Conservation (phyloP, 1,139 yeast genomes). For the Hyphopichia burtonii region DNA sequence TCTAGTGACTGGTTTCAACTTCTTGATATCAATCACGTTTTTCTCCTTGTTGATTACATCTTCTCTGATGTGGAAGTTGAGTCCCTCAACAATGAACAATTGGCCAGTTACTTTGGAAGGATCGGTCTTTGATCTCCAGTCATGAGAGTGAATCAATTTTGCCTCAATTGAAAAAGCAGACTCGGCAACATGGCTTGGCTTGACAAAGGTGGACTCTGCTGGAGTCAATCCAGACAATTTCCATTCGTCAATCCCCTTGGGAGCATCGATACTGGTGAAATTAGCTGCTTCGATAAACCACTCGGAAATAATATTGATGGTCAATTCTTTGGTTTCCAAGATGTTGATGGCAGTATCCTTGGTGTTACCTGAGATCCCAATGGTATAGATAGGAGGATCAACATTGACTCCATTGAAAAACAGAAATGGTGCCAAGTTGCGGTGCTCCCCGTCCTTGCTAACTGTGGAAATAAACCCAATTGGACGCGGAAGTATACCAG, state of each 20-base stretch:
- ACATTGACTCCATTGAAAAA: slow-evolving; percentile 48
- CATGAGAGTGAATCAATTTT: slow-evolving; percentile 43
- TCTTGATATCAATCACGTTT: slow-evolving; percentile 42
- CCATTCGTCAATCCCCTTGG: slow-evolving; percentile 55
- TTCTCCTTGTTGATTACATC: slow-evolving; percentile 47
- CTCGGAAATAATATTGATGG: slow-evolving; percentile 60
- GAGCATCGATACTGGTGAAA: slow-evolving; percentile 47
- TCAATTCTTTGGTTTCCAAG: slow-evolving; percentile 51
- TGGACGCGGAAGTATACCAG: slow-evolving; percentile 59
- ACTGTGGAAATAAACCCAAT: slow-evolving; percentile 56
- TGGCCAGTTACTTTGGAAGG: slow-evolving; percentile 36
- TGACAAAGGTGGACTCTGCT: slow-evolving; percentile 40
- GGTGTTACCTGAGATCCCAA: slow-evolving; percentile 46
- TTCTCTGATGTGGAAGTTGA: slow-evolving; percentile 56
- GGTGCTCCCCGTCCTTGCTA: slow-evolving; percentile 35
- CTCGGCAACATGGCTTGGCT: slow-evolving; percentile 59
- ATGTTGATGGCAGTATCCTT: slow-evolving; percentile 55
- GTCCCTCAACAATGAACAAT: slow-evolving; percentile 51
- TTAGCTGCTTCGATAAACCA: slow-evolving; percentile 69
- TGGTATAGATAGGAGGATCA: slow-evolving; percentile 60
- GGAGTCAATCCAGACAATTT: slow-evolving; percentile 55
- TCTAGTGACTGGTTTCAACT: slow-evolving; percentile 54
- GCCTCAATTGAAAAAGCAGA: slow-evolving; percentile 62
- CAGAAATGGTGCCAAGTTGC: slow-evolving; percentile 60
- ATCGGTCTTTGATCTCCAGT: slow-evolving; percentile 39